Evolutionary conservation across 768 basidiomycete species (phyloP).

Genomic region (Russula sp.): DNA sequence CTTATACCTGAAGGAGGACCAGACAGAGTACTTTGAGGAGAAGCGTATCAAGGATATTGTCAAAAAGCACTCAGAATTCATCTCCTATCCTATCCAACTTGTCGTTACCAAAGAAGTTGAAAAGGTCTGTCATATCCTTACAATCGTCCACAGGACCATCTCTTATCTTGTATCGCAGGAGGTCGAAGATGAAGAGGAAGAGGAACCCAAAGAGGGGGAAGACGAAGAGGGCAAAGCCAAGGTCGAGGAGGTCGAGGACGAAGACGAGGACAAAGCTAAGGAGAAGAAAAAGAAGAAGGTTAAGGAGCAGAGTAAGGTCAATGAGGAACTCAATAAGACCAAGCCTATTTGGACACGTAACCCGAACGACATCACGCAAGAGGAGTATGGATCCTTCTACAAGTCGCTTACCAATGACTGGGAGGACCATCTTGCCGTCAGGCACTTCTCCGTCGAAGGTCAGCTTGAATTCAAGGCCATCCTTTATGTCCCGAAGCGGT

Average conservation of each 20-base stretch:
- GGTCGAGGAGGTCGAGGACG: slow-evolving; percentile 64
- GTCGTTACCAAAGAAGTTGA: slow-evolving; percentile 99
- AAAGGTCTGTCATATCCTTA: slow-evolving; percentile 58
- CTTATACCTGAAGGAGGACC: slow-evolving; percentile 95
- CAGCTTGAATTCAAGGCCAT: slow-evolving; percentile 99
- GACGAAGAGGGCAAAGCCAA: slow-evolving; percentile 75
- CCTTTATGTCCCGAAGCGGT: slow-evolving; percentile 95
- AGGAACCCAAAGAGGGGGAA: slow-evolving; percentile 59
- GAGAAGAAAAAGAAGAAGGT: slow-evolving; percentile 89
- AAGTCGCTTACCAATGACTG: slow-evolving; percentile 99
- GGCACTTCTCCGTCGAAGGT: slow-evolving; percentile 99
- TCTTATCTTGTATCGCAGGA: slow-evolving; percentile 43
- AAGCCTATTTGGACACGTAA: slow-evolving; percentile 99
- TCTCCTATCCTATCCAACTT: slow-evolving; percentile 98
- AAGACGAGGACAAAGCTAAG: slow-evolving; percentile 65
- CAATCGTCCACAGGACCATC: neutral
- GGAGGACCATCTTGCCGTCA: slow-evolving; percentile 99
- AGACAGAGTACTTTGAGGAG: slow-evolving; percentile 98
- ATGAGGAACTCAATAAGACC: slow-evolving; percentile 99
- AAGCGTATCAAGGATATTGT: slow-evolving; percentile 99
- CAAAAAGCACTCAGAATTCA: slow-evolving; percentile 99
- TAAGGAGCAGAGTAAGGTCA: slow-evolving; percentile 79
- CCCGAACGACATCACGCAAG: slow-evolving; percentile 84
- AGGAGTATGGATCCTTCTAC: slow-evolving; percentile 97
- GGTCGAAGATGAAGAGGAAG: slow-evolving; percentile 53